Evolutionary conservation across 2,329 filamentous ascomycete species (phyloP), one percentile per base, ranked within the genome.

Genomic region (Xylaria sp.): DNA sequence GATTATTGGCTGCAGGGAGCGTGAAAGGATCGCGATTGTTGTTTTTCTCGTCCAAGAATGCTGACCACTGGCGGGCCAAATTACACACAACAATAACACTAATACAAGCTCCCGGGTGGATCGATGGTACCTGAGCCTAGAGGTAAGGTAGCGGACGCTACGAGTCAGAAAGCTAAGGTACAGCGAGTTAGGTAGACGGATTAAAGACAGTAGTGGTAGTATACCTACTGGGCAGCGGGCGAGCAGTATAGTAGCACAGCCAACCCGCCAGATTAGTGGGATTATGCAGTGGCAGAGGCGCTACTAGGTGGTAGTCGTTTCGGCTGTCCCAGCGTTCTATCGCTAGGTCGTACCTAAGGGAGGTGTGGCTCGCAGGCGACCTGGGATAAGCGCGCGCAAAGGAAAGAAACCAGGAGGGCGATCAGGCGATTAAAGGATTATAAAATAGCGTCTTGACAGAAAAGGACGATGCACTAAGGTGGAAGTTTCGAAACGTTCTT

Each of bases 401-500:
- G 34, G 37, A 59, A 46, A 50, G 44, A 54, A 62, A 23, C 23
- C 20, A 46, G 56, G 15, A 23, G 46, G 10, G 50, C 65, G 60
- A 65, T 56, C 4, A 12, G 58, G 62, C 65, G 52, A 54, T 20
- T 46, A 41, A 18, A 39, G 41, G 18, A 46, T 56, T 37, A 37
- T 37, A 37, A 37, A 37, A n/a, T 28, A 28, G 28, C 28, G 8
- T 34, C 9, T 37, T 48, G 18, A n/a, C 34, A 9, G 28, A 63
- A 51, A 39, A 63, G 41, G 52, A 13, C 44, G 61, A 52, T 65
- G 51, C 67, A 61, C 58, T 9, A 25, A 2, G 13, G 31, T 50
- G 46, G 60, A 56, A 44, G 57, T 63, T 68, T 66, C 66, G 65
- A 70, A 59, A 65, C 52, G 59, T 55, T 55, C 34, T 69, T 41